These are phyloP conservation scores for Vigna mungo DNA, from an alignment of 306 rosid genomes.

Conservation along the genomic window DNA sequence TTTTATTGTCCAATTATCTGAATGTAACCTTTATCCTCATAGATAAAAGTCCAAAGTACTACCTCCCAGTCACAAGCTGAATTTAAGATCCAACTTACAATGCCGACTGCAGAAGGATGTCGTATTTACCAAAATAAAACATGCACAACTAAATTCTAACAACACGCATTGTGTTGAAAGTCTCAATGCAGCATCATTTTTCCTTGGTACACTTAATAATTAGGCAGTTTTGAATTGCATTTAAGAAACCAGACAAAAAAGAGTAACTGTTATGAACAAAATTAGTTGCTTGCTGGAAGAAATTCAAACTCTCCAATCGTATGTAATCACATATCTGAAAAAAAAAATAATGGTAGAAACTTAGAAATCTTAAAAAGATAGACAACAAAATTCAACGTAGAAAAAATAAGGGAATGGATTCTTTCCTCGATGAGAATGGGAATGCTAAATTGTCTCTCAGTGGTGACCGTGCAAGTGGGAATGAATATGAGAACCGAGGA, in stretches of 20 bases:
- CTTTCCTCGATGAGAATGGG: not conserved
- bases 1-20: too few species aligned
- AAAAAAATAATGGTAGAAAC: not conserved
- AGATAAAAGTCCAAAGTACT: not conserved
- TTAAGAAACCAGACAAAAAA: not conserved
- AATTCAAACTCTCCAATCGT: not conserved
- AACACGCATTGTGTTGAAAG: too few species aligned
- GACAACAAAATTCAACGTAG: not conserved
- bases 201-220: not conserved
- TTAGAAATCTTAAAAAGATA: not conserved
- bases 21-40: too few species aligned
- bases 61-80: not conserved
- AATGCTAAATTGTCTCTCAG: not conserved
- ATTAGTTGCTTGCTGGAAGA: not conserved
- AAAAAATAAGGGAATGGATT: not conserved
- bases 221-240: not conserved
- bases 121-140: not conserved
- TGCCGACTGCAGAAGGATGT: not conserved
- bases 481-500: not conserved
- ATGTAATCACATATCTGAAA: not conserved
- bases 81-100: not conserved
- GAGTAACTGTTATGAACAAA: too few species aligned
- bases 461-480: not conserved
- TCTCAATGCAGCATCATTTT: too few species aligned
- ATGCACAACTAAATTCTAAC: too few species aligned